Evolutionary conservation across 495 filamentous ascomycete species (phyloP), one percentile per base, ranked within the genome.

Genomic region (Bacidia gigantensis): DNA sequence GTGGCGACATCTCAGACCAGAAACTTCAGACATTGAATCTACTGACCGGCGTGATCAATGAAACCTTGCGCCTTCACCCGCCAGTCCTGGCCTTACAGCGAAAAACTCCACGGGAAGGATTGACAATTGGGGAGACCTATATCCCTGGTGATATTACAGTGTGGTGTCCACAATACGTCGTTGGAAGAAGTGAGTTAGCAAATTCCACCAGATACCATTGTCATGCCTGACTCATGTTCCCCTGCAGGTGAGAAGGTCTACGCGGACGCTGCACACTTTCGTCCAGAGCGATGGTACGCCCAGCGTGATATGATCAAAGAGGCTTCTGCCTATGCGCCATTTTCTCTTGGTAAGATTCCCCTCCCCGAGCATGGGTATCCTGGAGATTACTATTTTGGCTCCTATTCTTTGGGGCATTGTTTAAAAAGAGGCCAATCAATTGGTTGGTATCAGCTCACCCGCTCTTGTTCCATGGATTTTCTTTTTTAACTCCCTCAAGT

Each of bases 11-110:
- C 2, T 11, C 21, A 24, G 57, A 67, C 23, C 41, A 50, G 0
- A 58, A 56, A 11, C 45, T 62, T 11, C 57, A 65, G 22, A 43
- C 54, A 26, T 48, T 61, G 9, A 50, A 55, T 3, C 62, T 69
- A 44, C 58, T 79, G 11, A 71, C 74, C 42, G 65, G 62, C 11
- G 60, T 73, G 29, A 77, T 78, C 58, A 69, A 72, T 44, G 75
- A 80, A 58, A 61, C 70, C 0, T 54, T 78, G 38, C 60, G 75
- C 2, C 60, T 80, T 24, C 65, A 74, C 56, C 69, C 67, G 2
- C 64, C 73, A 0, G 62, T 66, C 0, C 64, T 66, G 0, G 63
- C 58, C 10, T 57, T 68, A 3, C 56, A 55, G 12, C 68, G 76
- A 2, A 58, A 60, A 11, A 73, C 70, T 0, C 71, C 73, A 0